These are phyloP conservation scores for Backusella tarrabulga DNA, from an alignment of 192 early-diverging fungal genomes.

Conservation along the genomic window DNA sequence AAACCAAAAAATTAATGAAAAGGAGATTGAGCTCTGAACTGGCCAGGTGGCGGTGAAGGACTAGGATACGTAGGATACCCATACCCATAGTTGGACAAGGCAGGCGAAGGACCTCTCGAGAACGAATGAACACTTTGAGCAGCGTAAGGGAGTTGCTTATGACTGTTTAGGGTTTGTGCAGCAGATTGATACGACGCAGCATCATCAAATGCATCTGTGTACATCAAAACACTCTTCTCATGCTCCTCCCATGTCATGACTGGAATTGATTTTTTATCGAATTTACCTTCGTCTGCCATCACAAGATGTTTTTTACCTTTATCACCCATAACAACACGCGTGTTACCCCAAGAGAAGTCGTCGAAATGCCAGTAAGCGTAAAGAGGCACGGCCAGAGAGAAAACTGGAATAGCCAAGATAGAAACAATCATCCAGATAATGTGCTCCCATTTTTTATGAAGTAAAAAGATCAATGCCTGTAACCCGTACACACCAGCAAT, in stretches of 20 bases:
- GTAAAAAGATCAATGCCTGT: slow-evolving; percentile 82
- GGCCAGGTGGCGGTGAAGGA: not conserved
- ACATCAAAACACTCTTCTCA: slow-evolving; percentile 16
- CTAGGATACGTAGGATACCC: not conserved
- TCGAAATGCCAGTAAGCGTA: slow-evolving; percentile 98
- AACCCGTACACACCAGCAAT: slow-evolving; percentile 85
- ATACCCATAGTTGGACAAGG: not conserved
- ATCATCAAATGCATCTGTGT: slow-evolving; percentile 39
- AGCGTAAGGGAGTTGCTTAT: not conserved
- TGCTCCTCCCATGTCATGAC: slow-evolving; percentile 1
- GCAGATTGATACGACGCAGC: slow-evolving; percentile 43
- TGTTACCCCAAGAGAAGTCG: slow-evolving; percentile 95
- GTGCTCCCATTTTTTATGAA: slow-evolving; percentile 69
- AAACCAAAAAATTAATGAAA: slow-evolving; percentile 5
- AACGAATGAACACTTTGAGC: not conserved
- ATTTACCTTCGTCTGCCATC: slow-evolving; percentile 60
- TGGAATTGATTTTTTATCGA: slow-evolving; percentile 66
- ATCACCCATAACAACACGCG: slow-evolving; percentile 48
- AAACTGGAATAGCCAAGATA: slow-evolving; percentile 69
- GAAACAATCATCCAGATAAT: slow-evolving; percentile 86
- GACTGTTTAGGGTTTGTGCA: slow-evolving; percentile 31
- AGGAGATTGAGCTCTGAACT: slow-evolving; percentile 7
- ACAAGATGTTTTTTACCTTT: slow-evolving; percentile 40
- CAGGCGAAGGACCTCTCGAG: not conserved
- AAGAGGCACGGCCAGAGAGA: slow-evolving; percentile 56